Evolutionary conservation across 169 alveolate genomes (phyloP), one percentile per base, ranked within the genome.

Genomic region (Plasmodium reichenowi): DNA sequence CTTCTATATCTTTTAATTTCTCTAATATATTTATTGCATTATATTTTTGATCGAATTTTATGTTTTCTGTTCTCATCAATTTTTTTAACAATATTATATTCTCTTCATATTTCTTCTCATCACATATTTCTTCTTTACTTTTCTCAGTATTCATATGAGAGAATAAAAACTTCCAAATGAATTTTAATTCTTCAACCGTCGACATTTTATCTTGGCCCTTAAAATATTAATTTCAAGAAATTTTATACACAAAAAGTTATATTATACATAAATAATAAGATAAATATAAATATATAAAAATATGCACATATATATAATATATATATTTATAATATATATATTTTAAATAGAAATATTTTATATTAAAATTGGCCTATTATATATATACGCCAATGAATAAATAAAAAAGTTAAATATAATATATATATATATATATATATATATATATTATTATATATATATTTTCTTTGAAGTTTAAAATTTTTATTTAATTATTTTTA

Each of bases 31-130:
- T 78, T 54, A 47, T 48, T 9, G 89, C 89, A 71, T 78, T 78
- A 66, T 78, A 78, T 64, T 78, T 78, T 66, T 78, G 89, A 50
- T 78, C 89, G 54, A 78, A 78, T 60, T 78, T 78, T 64, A 78
- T 64, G n/a, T 78, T 78, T 45, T 78, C 89, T 13, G 89, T 78
- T 78, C 68, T 13, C 89, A 78, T 78, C 54, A 78, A 78, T 59
- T 66, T 78, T 78, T 78, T 78, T 60, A 78, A 52, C 26, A 78
- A 78, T 64, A 47, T 78, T 15, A 78, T 78, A 45, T 78, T 78
- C 56, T 78, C 89, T 78, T 63, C 76, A 71, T 78, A 78, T 50
- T 64, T 32, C 52, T 78, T 78, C 22, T 54, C 72, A 48, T 52
- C 70, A 9, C 63, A 72, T 60, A 74, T 74, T 29, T 67, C 76